A percentile compares a stretch with the other conserved stretches of the same genome.
These are phyloP conservation scores for Penicillium thymicola DNA, from an alignment of 2,329 filamentous ascomycete species.

Conservation along the genomic window DNA sequence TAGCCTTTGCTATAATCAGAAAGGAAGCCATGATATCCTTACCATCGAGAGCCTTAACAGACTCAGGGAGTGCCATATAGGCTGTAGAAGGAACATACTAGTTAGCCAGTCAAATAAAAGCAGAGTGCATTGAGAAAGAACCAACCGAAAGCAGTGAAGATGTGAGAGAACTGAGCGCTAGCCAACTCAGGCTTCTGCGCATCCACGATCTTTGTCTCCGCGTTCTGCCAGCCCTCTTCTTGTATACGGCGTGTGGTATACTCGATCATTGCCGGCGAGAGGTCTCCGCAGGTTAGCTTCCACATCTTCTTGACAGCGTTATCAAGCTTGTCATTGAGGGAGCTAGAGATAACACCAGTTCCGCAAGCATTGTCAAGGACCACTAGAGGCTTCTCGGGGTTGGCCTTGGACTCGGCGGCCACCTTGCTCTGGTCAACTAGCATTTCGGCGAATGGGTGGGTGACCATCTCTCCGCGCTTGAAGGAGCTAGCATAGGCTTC, in stretches of 20 bases:
- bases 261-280: conserved; percentile 44
- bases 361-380: conserved; percentile 57
- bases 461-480: conserved; percentile 30
- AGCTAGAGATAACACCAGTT: conserved; percentile 48
- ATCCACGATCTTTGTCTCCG: conserved; percentile 46
- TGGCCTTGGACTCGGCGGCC: conserved; percentile 8
- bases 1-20: neutral
- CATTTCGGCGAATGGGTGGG: conserved; percentile 27
- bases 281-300: conserved; percentile 51
- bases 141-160: conserved; percentile 47
- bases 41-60: conserved; percentile 40
- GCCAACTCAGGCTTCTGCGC: conserved; percentile 47
- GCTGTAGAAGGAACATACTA: conserved; percentile 9
- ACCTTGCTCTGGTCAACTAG: conserved; percentile 33
- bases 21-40: neutral
- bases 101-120: neutral
- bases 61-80: conserved; percentile 47
- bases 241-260: conserved; percentile 40
- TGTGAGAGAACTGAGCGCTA: conserved; percentile 43
- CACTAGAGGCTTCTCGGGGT: conserved; percentile 21
- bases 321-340: conserved; percentile 43
- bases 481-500: conserved; percentile 26
- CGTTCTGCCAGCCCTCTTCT: conserved; percentile 48
- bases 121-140: neutral
- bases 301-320: conserved; percentile 42